These are phyloP conservation scores for Ceratocystis harringtonii DNA, from an alignment of 2,329 filamentous ascomycete genomes.

Conservation along the genomic window DNA sequence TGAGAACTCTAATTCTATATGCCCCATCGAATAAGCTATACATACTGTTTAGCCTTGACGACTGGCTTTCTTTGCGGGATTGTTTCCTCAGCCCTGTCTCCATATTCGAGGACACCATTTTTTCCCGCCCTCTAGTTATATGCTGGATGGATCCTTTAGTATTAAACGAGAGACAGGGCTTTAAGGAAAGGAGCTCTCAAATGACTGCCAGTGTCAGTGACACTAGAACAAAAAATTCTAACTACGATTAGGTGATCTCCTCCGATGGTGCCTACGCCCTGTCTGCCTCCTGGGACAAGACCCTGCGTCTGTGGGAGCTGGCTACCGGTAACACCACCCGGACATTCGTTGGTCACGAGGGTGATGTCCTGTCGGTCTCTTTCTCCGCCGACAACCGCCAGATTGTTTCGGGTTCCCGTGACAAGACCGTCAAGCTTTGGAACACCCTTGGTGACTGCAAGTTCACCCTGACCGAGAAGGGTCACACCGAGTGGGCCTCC, in stretches of 20 bases:
- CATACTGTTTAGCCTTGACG: background rate
- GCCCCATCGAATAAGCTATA: conserved; percentile 5
- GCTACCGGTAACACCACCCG: conserved; percentile 93
- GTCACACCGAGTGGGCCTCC: conserved; percentile 98
- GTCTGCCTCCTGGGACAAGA: conserved; percentile 99
- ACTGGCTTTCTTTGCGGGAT: background rate
- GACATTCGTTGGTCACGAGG: conserved; percentile 97
- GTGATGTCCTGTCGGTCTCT: conserved; percentile 97
- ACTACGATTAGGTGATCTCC: conserved; percentile 66
- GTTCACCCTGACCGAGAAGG: conserved; percentile 99
- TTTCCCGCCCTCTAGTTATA: too few relatives aligned
- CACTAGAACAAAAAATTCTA: conserved; percentile 9
- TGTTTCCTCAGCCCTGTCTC: conserved; percentile 2
- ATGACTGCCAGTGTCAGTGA: background rate
- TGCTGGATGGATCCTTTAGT: background rate
- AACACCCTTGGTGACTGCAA: conserved; percentile 99
- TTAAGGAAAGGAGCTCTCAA: background rate
- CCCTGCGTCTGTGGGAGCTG: conserved; percentile 97
- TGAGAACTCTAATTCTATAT: conserved; percentile 18
- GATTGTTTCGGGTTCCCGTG: conserved; percentile 96
- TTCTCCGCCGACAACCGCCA: conserved; percentile 99
- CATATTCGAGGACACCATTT: background rate
- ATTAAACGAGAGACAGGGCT: background rate
- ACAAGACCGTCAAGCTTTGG: conserved; percentile 99
- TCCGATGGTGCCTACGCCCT: conserved; percentile 98